phyloP scores from a whole-genome alignment of 345 rosid species.

The Eucalyptus tenuipes region DNA sequence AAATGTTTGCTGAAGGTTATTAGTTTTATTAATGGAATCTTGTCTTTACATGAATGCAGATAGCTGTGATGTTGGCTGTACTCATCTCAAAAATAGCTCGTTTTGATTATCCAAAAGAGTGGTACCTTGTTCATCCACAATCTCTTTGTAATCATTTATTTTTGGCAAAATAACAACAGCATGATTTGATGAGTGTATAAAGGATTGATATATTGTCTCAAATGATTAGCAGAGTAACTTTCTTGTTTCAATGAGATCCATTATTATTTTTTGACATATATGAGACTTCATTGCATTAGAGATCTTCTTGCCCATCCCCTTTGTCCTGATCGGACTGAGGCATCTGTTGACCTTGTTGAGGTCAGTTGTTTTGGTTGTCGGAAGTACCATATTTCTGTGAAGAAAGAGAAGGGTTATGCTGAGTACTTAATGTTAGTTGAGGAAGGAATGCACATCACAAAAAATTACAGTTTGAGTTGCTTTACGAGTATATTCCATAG shows the following conservation, averaged over 20 bases:
- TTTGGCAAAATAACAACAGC: neutral
- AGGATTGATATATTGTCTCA: neutral
- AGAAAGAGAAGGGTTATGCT: neutral
- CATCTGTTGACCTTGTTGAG: neutral
- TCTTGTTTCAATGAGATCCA: neutral
- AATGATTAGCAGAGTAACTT: neutral
- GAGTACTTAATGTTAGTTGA: neutral
- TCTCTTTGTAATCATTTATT: neutral
- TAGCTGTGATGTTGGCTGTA: slow-evolving; percentile 78
- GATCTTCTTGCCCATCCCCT: neutral
- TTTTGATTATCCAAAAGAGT: slow-evolving; percentile 93
- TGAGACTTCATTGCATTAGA: neutral
- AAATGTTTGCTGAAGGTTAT: neutral
- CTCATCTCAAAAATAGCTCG: slow-evolving; percentile 89
- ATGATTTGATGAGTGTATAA: neutral
- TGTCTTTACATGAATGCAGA: slow-evolving; percentile 23
- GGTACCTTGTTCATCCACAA: slow-evolving; percentile 15
- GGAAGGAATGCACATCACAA: neutral
- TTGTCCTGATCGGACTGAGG: neutral
- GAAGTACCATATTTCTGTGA: neutral
- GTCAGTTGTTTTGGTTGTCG: neutral
- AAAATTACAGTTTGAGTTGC: neutral
- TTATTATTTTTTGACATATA: neutral
- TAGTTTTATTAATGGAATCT: neutral
- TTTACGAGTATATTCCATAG: neutral